These are phyloP conservation scores for Kluyveromyces nonfermentans DNA, from an alignment of 805 yeast genomes.

Conservation along the genomic window DNA sequence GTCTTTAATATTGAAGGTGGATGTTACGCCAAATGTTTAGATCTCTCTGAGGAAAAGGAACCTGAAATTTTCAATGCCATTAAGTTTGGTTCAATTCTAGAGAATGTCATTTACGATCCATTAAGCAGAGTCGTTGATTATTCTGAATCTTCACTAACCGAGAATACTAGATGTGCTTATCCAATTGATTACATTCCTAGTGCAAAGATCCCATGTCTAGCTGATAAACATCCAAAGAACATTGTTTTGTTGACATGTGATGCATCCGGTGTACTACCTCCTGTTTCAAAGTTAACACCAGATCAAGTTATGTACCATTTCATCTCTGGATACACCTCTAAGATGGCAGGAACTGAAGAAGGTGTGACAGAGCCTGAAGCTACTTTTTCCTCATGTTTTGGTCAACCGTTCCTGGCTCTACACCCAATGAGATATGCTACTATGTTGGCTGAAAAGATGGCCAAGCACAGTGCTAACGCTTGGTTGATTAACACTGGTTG, in stretches of 20 bases:
- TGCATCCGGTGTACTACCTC: conserved; percentile 96
- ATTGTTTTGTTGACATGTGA: conserved; percentile 91
- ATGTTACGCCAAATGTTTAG: conserved; percentile 96
- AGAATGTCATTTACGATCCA: conserved; percentile 83
- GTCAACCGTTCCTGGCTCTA: conserved; percentile 95
- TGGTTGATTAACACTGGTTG: conserved; percentile 98
- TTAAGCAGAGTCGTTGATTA: conserved; percentile 76
- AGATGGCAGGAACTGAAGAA: conserved; percentile 99
- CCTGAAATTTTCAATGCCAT: conserved; percentile 96
- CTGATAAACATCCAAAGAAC: conserved; percentile 85
- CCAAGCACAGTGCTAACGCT: conserved; percentile 80
- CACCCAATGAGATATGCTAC: conserved; percentile 98
- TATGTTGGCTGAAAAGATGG: conserved; percentile 89
- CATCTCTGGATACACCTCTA: conserved; percentile 96
- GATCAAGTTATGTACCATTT: conserved; percentile 99
- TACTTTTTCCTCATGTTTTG: conserved; percentile 96
- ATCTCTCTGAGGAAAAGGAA: conserved; percentile 81
- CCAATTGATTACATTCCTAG: conserved; percentile 96
- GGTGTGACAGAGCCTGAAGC: conserved; percentile 98
- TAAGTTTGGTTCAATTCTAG: conserved; percentile 88
- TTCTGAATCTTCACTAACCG: conserved; percentile 73
- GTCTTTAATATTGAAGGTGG: conserved; percentile 99
- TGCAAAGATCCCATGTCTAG: conserved; percentile 90
- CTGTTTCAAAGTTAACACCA: conserved; percentile 85
- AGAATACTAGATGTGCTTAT: conserved; percentile 97